Conservation (phyloP, 352 stramenopile genomes). For the Phytophthora pisi region DNA sequence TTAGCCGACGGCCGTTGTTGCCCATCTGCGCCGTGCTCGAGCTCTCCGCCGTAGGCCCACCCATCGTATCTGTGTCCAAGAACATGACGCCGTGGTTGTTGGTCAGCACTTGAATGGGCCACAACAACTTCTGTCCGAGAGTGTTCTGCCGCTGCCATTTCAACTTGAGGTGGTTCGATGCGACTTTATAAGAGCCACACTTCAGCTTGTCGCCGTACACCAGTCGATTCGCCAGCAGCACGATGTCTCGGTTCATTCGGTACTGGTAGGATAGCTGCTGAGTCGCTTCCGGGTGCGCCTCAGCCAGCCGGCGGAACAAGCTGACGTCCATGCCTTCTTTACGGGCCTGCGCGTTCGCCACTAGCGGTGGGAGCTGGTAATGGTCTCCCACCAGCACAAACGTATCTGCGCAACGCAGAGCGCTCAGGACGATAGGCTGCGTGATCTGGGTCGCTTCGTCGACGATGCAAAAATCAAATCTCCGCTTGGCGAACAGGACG, state of each 20-base stretch:
- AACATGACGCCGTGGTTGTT: conserved; percentile 77
- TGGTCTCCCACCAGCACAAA: conserved; percentile 99
- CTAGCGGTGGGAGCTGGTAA: conserved; percentile 97
- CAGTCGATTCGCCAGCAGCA: conserved; percentile 94
- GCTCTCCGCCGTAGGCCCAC: conserved; percentile 27
- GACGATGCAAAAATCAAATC: conserved; percentile 98
- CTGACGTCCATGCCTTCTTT: conserved; percentile 86
- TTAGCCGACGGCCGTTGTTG: conserved; percentile 34
- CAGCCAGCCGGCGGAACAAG: conserved; percentile 92
- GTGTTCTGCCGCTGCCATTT: conserved; percentile 25
- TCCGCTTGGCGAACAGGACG: conserved; percentile 77
- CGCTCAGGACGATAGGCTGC: conserved; percentile 93
- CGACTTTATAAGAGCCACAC: conserved; percentile 78
- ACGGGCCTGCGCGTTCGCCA: conserved; percentile 88
- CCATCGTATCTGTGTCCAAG: conserved; percentile 82
- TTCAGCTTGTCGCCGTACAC: conserved; percentile 94
- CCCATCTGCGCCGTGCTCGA: conserved; percentile 24
- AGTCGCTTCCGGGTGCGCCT: conserved; percentile 90
- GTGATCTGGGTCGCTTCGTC: conserved; percentile 99
- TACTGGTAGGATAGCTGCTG: conserved; percentile 98
- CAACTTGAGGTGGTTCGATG: conserved; percentile 52
- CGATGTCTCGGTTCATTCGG: conserved; percentile 97
- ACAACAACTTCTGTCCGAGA: conserved; percentile 33
- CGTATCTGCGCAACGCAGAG: conserved; percentile 91
- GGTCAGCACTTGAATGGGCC: conserved; percentile 43